Percentiles rank a stretch among this genome's conserved stretches.
Conservation (phyloP, 805 yeast species). For the Hanseniaspora thailandica region DNA sequence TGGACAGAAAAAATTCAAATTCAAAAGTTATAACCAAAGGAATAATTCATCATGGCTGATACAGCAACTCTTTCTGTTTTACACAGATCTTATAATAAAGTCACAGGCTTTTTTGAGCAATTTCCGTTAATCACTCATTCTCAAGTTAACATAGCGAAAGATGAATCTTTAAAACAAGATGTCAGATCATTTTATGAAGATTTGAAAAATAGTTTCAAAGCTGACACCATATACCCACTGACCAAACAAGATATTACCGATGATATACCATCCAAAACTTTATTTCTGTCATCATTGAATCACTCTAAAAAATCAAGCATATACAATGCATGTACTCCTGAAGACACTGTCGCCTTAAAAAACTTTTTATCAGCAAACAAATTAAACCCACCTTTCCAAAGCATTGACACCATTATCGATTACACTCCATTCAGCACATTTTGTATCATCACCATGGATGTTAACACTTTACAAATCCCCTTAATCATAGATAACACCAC, state of each 20-base stretch:
- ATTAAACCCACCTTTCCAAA: neutral
- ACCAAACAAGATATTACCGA: neutral
- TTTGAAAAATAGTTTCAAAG: neutral
- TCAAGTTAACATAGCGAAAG: neutral
- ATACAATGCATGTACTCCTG: conserved; percentile 1
- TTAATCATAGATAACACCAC: neutral
- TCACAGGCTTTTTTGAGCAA: neutral
- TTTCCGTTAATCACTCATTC: neutral
- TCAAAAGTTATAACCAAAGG: neutral
- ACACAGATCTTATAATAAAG: neutral
- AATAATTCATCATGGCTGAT: neutral
- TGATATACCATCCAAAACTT: neutral
- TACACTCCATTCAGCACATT: too few species aligned
- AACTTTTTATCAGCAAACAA: neutral
- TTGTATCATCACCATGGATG: neutral
- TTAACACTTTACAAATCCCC: neutral
- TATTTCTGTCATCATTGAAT: neutral
- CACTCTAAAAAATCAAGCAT: neutral
- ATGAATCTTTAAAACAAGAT: neutral
- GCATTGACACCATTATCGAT: neutral
- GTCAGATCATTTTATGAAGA: neutral
- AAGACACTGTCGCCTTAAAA: neutral
- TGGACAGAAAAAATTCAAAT: neutral
- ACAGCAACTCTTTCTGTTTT: neutral
- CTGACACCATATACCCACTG: neutral